phyloP scores from a whole-genome alignment of 768 basidiomycete species.

The Leucocoprinus sp. region DNA sequence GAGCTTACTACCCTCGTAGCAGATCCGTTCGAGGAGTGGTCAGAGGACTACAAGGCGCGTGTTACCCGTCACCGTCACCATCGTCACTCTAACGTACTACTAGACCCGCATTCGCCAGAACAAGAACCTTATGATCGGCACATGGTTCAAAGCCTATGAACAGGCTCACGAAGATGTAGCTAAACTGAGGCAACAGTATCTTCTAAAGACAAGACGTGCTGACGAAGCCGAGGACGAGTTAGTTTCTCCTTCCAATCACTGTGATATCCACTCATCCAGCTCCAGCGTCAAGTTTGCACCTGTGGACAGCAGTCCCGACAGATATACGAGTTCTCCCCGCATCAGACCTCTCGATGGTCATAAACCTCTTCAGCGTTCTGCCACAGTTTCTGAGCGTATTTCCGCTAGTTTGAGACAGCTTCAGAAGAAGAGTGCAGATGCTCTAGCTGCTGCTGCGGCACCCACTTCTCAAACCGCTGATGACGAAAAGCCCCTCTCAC shows the following conservation, averaged over 20 bases:
- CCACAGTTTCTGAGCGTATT: slow-evolving; percentile 84
- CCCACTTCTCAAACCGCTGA: slow-evolving; percentile 21
- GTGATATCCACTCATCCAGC: slow-evolving; percentile 10
- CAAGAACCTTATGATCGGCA: slow-evolving; percentile 49
- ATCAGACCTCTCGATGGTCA: slow-evolving; percentile 47
- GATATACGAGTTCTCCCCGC: slow-evolving; percentile 76
- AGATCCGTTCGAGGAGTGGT: slow-evolving; percentile 79
- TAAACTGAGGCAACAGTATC: slow-evolving; percentile 70
- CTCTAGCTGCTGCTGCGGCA: slow-evolving; percentile 23
- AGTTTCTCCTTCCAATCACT: slow-evolving; percentile 26
- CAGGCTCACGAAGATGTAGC: slow-evolving; percentile 56
- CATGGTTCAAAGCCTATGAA: slow-evolving; percentile 66
- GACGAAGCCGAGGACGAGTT: slow-evolving; percentile 95
- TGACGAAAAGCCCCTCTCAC: slow-evolving; percentile 35
- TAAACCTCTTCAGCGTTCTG: slow-evolving; percentile 50
- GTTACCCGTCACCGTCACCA: slow-evolving; percentile 10
- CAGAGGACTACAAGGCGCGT: slow-evolving; percentile 58
- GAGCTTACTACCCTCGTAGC: slow-evolving; percentile 72
- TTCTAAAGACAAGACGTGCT: slow-evolving; percentile 70
- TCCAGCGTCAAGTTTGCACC: slow-evolving; percentile 83
- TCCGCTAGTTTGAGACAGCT: slow-evolving; percentile 75
- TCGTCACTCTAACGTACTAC: slow-evolving; percentile 10
- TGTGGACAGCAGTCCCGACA: slow-evolving; percentile 50
- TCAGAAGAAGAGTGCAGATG: slow-evolving; percentile 46
- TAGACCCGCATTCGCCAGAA: slow-evolving; percentile 59